These are phyloP conservation scores for Candida sanyaensis DNA, from an alignment of 1,139 yeast genomes.

Conservation along the genomic window DNA sequence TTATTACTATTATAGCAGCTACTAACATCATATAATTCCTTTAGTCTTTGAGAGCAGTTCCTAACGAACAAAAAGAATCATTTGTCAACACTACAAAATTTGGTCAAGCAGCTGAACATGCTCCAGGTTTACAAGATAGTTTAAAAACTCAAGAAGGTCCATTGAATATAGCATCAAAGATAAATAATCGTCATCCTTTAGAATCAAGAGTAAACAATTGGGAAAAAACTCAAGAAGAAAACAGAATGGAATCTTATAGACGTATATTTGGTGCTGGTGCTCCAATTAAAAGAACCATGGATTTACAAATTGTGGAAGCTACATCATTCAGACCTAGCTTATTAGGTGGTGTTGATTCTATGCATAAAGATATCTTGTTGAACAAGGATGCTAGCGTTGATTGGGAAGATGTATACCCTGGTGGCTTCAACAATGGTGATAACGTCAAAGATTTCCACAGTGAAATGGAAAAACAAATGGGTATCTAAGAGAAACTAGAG, in stretches of 20 bases:
- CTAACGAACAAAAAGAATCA: conserved; percentile 42
- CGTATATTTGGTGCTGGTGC: conserved; percentile 91
- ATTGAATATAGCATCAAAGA: conserved; percentile 59
- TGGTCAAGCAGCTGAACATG: conserved; percentile 58
- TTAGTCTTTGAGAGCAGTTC: conserved; percentile 53
- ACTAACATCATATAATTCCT: background rate
- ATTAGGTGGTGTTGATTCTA: conserved; percentile 53
- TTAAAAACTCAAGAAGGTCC: conserved; percentile 63
- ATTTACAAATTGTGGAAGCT: conserved; percentile 68
- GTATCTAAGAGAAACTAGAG: conserved; percentile 36
- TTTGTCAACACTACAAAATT: conserved; percentile 48
- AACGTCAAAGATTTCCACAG: conserved; percentile 59
- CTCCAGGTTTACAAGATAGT: conserved; percentile 63
- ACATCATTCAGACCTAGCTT: conserved; percentile 73
- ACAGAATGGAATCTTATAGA: conserved; percentile 76
- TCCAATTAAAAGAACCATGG: conserved; percentile 90
- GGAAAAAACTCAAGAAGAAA: conserved; percentile 74
- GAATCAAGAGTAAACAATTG: conserved; percentile 74
- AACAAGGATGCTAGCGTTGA: conserved; percentile 77
- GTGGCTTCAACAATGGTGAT: conserved; percentile 45
- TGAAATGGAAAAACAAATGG: conserved; percentile 69
- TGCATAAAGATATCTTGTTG: conserved; percentile 77
- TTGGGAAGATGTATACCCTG: conserved; percentile 90
- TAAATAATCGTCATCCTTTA: conserved; percentile 87
- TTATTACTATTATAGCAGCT: background rate